Evolutionary conservation across 2,329 filamentous ascomycete genomes (phyloP).

Genomic region (Claviceps africana): DNA sequence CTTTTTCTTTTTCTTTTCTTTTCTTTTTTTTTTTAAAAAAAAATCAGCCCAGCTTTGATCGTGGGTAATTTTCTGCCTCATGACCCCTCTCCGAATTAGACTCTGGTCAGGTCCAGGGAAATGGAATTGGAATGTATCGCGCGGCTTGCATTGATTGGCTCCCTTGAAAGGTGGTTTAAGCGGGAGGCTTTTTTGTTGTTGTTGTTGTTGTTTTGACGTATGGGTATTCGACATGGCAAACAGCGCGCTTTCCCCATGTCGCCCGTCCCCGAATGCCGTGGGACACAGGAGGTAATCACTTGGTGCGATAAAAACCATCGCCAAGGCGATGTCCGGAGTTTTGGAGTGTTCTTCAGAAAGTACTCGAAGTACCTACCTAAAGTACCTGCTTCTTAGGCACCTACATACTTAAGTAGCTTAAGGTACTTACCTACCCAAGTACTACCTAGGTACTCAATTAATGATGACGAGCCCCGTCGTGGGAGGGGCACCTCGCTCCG

Average conservation of each 20-base stretch:
- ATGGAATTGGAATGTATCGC: neutral
- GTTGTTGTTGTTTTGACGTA: neutral
- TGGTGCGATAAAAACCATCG: neutral
- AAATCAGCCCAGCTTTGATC: slow-evolving; percentile 70
- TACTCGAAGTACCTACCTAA: too few relatives aligned
- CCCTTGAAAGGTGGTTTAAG: neutral
- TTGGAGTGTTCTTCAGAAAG: neutral
- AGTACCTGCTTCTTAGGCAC: too few relatives aligned
- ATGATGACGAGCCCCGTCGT: neutral
- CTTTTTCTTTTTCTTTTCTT: too few relatives aligned
- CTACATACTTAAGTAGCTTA: too few relatives aligned
- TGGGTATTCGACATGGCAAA: neutral
- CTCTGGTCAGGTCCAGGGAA: neutral
- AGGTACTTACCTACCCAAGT: too few relatives aligned
- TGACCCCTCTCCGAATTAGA: slow-evolving; percentile 33
- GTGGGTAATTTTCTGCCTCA: slow-evolving; percentile 94
- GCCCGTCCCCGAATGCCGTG: neutral
- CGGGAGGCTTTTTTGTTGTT: neutral
- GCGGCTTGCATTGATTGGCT: neutral
- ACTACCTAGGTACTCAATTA: neutral
- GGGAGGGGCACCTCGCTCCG: neutral
- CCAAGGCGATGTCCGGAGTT: neutral
- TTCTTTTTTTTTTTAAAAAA: too few relatives aligned
- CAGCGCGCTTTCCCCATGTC: neutral
- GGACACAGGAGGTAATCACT: neutral